Evolutionary conservation across 352 stramenopile species (phyloP), one percentile per base, ranked within the genome.

Genomic region (Saprolegnia diclina): DNA sequence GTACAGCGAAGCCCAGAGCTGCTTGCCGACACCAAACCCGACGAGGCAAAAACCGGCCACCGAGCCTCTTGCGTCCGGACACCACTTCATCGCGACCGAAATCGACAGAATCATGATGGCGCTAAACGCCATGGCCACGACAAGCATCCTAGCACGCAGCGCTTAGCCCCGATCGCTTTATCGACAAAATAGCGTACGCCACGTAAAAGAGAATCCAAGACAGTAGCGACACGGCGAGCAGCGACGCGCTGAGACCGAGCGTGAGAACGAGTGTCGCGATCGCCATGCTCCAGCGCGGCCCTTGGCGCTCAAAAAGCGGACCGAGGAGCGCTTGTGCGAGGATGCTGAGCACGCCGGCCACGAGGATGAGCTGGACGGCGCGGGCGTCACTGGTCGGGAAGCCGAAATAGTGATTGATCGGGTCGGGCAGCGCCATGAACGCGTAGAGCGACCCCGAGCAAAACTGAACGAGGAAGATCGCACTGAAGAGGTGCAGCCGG

Each of bases 41-140:
- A 56, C 48, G 48, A 74, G 45, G 35, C 56, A 65, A 13, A 74
- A 29, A 2, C 71, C 71, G 16, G 67, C 67, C 5, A 57, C 67
- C 14, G 55, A 29, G 18, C 71, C 71, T 1, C 71, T 14, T 16
- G 24, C 62, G 52, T 74, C 71, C 1, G 71, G 71, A 52, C 72
- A 74, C 71, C 71, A 74, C 19, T 73, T 72, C 37, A 65, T 68
- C n/a, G 71, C 29, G 10, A 29, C 53, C 11, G 37, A 53, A 9
- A 64, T 61, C 0, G 53, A 21, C 11, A 50, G 16, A 26, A 74
- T 56, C 19, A 71, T 64, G 19, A 57, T 40, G 9, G 65, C 18
- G 5, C 66, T 67, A 55, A 67, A 73, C 5, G 61, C 65, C 18
- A 42, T 65, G 5, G 54, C 71, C 38, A 38, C 35, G 4, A 56